Percentiles rank a stretch among this genome's conserved stretches.
phyloP scores from a whole-genome alignment of 2,329 filamentous ascomycete genomes.

The Xylaria sp. region DNA sequence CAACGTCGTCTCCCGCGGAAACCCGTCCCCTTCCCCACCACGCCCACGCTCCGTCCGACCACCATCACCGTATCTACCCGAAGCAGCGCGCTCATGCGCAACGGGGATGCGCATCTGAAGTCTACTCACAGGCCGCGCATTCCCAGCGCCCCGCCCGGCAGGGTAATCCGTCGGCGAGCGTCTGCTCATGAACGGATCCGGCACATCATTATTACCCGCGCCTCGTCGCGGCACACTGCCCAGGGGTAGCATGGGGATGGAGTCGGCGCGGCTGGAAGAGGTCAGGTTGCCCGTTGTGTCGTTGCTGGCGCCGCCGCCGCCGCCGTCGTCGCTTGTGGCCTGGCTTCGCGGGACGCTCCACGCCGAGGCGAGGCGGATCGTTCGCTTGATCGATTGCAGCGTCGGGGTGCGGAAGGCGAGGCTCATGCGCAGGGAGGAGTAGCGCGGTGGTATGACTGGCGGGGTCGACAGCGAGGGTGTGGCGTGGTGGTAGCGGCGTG shows the following conservation, averaged over 20 bases:
- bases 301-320: constrained; percentile 22
- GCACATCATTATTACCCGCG: not conserved
- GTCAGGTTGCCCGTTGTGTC: constrained; percentile 11
- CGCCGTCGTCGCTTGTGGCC: constrained; percentile 16
- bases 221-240: not conserved
- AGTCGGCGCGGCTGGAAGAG: constrained; percentile 1
- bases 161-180: not conserved
- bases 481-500: not conserved
- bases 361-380: constrained; percentile 29
- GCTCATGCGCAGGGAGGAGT: constrained; percentile 36
- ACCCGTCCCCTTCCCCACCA: not conserved
- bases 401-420: constrained; percentile 31
- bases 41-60: not conserved
- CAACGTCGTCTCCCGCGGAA: constrained; percentile 21
- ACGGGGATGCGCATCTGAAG: constrained; percentile 14
- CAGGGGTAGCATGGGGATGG: constrained; percentile 29
- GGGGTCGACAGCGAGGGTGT: constrained; percentile 14
- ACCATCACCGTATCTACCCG: not conserved
- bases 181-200: not conserved
- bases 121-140: not conserved
- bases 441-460: constrained; percentile 39
- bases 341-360: not conserved
- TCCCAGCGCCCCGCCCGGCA: too few species aligned
- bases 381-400: constrained; percentile 26
- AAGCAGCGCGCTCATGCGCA: not conserved